These are phyloP conservation scores for Berberis vulgaris DNA, from an alignment of 164 flowering plant genomes.

Conservation along the genomic window DNA sequence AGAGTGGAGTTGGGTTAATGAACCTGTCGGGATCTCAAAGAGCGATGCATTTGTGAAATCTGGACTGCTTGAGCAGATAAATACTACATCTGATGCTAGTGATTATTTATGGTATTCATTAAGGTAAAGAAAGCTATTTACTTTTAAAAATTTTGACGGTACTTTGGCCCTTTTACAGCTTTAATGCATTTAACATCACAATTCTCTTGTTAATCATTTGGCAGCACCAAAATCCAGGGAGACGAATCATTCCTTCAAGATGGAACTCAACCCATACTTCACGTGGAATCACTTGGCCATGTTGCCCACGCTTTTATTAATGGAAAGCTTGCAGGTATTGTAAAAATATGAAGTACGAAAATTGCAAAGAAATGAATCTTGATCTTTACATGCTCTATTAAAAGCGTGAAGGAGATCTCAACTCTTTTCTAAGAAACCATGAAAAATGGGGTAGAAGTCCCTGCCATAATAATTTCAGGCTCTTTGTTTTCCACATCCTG, in stretches of 20 bases:
- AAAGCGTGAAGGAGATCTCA: too few species aligned
- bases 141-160: neutral
- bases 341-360: neutral
- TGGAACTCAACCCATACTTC: constrained; percentile 60
- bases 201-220: constrained; percentile 10
- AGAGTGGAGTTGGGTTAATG: constrained; percentile 75
- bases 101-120: constrained; percentile 96
- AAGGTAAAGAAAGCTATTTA: constrained; percentile 38
- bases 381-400: neutral
- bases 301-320: constrained; percentile 74
- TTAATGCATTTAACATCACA: constrained; percentile 2
- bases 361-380: neutral
- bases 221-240: constrained; percentile 45
- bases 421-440: too few species aligned
- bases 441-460: too few species aligned
- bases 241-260: constrained; percentile 57
- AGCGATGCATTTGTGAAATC: constrained; percentile 39
- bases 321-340: constrained; percentile 70
- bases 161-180: neutral
- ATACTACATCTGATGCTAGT: constrained; percentile 88
- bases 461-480: too few species aligned
- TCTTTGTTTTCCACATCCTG: too few species aligned
- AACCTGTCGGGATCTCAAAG: constrained; percentile 86
- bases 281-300: constrained; percentile 89
- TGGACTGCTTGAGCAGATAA: constrained; percentile 84